phyloP scores from a whole-genome alignment of 2,329 filamentous ascomycete species.

The Monosporascus ibericus region DNA sequence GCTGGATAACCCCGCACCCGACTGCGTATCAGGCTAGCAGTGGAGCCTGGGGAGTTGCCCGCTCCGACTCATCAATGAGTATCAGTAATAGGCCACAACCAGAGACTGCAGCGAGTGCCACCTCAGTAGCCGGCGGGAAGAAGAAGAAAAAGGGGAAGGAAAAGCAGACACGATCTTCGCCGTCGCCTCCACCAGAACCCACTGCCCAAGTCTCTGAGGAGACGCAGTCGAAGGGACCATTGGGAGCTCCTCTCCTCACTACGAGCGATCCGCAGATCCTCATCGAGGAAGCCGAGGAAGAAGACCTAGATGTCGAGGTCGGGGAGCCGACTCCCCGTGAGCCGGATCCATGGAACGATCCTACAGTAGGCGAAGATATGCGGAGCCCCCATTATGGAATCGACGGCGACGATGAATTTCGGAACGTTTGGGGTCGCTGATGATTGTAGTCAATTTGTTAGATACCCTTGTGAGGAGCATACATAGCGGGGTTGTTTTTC shows the following conservation, averaged over 20 bases:
- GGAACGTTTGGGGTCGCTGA: conserved; percentile 36
- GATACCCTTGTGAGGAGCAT: conserved; percentile 1
- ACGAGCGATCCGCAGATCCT: conserved; percentile 27
- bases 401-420: conserved; percentile 36
- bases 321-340: conserved; percentile 19
- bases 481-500: too few species aligned
- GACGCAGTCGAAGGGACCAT: conserved; percentile 23
- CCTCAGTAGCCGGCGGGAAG: conserved; percentile 23
- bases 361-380: not conserved
- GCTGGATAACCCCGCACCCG: conserved; percentile 41
- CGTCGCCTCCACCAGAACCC: conserved; percentile 17
- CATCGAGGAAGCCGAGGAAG: conserved; percentile 27
- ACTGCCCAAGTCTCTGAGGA: conserved; percentile 20
- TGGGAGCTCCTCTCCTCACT: conserved; percentile 24
- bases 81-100: conserved; percentile 19
- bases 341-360: conserved; percentile 5
- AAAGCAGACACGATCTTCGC: conserved; percentile 15
- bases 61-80: conserved; percentile 21
- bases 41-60: conserved; percentile 23
- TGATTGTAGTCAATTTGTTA: not conserved
- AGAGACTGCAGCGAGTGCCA: conserved; percentile 13
- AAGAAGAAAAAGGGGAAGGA: conserved; percentile 27
- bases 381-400: conserved; percentile 9
- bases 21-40: conserved; percentile 27
- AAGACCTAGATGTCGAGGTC: conserved; percentile 17